Base-by-base conservation (phyloP, 1,284 basidiomycete genomes). In the Pyrrhoderma noxium region DNA sequence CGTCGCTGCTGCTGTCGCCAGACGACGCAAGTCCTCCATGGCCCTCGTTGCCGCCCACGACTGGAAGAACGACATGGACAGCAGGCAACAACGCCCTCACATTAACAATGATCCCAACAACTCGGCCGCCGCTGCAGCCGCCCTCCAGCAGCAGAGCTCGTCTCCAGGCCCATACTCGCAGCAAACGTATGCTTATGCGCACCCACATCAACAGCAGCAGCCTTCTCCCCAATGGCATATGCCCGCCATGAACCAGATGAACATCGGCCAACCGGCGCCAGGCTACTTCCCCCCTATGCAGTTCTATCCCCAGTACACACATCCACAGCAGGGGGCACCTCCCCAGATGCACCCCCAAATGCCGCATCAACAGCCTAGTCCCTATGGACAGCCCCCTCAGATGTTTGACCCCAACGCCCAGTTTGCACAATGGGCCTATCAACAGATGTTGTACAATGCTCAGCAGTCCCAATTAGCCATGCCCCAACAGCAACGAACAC, bases 341-440 rank as follows among this genome's bases (percentile, higher is more conserved):
- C 44, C 53, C 16, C 70, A 42, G 60, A 65, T 64, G 19, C 64
- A 65, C 44, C 65, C 61, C 4, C 57, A 55, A 11, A 40, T 40
- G 38, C 60, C 54, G 36, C 57, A 59, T 31, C 64, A 62, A 11
- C 64, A 66, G 19, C 39, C 41, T 8, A 40, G 40, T 18, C 64
- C 66, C 19, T 70, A 71, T 61, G 63, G 64, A 2, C 67, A 66
- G 57, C 65, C 65, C 23, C 63, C 78, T 35, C 75, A 75, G 58
- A 74, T 75, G 60, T 86, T 82, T 61, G 85, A 88, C 65, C 84
- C 80, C 45, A 87, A 86, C 61, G 82, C 81, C 23, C 85, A 88
- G 64, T 75, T 88, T 56, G 80, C 84, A 5, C 84, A 86, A 65
- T 89, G 86, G 87, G 83, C 86, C 31, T 89, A 89, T 69, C 86